Percentiles rank a stretch among this genome's conserved stretches.
phyloP scores from a whole-genome alignment of 768 basidiomycete species.

The Lactifluus hygrophoroides region DNA sequence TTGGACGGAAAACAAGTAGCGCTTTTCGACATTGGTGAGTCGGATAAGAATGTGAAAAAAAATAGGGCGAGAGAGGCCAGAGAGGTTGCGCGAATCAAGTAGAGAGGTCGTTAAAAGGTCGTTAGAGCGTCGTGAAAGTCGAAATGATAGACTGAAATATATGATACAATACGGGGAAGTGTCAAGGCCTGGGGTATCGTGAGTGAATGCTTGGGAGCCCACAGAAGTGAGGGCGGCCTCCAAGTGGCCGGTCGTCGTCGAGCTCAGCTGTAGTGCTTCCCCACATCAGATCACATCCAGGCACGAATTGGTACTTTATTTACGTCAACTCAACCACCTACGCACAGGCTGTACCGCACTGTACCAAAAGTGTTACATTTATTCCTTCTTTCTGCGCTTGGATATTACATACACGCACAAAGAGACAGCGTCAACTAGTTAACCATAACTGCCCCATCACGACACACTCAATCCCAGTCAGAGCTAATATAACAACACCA shows the following conservation, averaged over 20 bases:
- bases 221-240: too few species aligned
- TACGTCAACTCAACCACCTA: too few species aligned
- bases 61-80: neutral
- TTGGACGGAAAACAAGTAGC: slow-evolving; percentile 33
- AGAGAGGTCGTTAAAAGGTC: slow-evolving; percentile 9
- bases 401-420: neutral
- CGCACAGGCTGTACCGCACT: too few species aligned
- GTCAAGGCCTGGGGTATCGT: neutral
- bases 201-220: too few species aligned
- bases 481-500: too few species aligned
- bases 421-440: too few species aligned
- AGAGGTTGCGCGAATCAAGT: neutral
- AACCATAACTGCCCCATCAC: neutral
- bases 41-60: neutral
- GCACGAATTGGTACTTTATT: neutral
- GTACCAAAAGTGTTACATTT: neutral
- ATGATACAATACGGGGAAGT: neutral
- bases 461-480: too few species aligned
- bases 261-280: neutral
- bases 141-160: too few species aligned
- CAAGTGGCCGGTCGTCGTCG: neutral
- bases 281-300: neutral
- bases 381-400: neutral
- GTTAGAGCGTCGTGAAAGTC: neutral
- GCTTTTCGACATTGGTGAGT: slow-evolving; percentile 13